A percentile compares a stretch with the other conserved stretches of the same genome.
phyloP scores from a whole-genome alignment of 768 basidiomycete genomes.

The Boletus fagicola region DNA sequence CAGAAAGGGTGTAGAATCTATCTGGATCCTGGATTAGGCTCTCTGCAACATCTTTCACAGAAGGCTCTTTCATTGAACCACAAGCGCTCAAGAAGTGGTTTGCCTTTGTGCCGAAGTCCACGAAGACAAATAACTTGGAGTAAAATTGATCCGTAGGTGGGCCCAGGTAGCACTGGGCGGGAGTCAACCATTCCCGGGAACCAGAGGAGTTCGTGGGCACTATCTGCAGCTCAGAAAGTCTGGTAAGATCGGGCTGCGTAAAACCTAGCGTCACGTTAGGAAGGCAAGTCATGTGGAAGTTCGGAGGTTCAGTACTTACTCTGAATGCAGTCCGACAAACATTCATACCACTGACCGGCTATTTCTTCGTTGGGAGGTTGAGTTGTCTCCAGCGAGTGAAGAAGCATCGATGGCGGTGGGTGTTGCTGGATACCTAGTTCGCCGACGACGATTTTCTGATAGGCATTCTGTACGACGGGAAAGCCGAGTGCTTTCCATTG shows the following conservation, averaged over 20 bases:
- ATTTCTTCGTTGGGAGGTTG: neutral
- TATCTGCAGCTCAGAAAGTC: neutral
- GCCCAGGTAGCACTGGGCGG: neutral
- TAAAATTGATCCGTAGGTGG: conserved; percentile 47
- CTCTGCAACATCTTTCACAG: conserved; percentile 69
- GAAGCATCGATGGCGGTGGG: neutral
- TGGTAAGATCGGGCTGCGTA: neutral
- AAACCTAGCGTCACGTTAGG: neutral
- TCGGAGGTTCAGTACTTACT: neutral
- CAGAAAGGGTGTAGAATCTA: conserved; percentile 64
- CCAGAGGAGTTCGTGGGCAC: neutral
- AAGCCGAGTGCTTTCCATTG: conserved; percentile 10
- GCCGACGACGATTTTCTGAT: neutral
- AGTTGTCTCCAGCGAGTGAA: neutral
- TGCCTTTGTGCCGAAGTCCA: conserved; percentile 76
- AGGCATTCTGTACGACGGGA: neutral
- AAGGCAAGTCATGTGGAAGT: neutral
- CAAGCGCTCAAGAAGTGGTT: conserved; percentile 80
- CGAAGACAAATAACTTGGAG: too few relatives aligned
- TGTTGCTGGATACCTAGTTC: neutral
- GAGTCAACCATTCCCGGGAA: neutral
- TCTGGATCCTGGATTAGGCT: conserved; percentile 63
- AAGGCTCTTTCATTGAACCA: conserved; percentile 80
- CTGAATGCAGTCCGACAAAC: neutral
- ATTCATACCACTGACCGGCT: neutral